Evolutionary conservation across 208 protist genomes (phyloP).

Genomic region (Acanthamoeba sp.): DNA sequence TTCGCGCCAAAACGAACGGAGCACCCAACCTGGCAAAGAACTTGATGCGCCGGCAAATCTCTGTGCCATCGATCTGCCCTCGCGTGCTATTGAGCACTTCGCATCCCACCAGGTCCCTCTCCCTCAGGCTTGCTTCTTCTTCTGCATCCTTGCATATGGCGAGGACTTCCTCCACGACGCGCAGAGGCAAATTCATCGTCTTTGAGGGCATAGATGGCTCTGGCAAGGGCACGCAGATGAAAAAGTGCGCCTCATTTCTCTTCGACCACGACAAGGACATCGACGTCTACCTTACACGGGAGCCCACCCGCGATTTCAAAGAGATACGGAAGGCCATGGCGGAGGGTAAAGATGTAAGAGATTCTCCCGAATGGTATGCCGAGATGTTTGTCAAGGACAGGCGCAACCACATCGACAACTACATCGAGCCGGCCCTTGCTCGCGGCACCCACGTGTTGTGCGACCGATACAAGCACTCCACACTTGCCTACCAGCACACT

Average conservation of each 20-base stretch:
- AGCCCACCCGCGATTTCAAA: conserved; percentile 60
- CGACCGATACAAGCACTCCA: conserved; percentile 59
- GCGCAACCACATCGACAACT: conserved; percentile 34
- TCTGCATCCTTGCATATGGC: not conserved
- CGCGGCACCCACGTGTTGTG: conserved; percentile 56
- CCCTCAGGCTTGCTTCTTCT: not conserved
- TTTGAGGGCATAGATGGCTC: conserved; percentile 47
- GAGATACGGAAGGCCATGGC: conserved; percentile 54
- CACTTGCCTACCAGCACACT: conserved; percentile 39
- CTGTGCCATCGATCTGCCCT: not conserved
- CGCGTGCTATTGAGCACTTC: not conserved
- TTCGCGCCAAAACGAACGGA: not conserved
- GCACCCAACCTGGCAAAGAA: not conserved
- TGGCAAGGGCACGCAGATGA: conserved; percentile 64
- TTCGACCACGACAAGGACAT: conserved; percentile 29
- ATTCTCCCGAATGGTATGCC: conserved; percentile 49
- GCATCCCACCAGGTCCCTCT: not conserved
- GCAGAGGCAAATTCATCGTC: conserved; percentile 7
- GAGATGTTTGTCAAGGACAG: conserved; percentile 41
- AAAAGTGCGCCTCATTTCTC: conserved; percentile 31
- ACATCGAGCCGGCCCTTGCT: conserved; percentile 15
- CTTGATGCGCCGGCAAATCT: not conserved
- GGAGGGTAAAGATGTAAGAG: not conserved
- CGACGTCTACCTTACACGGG: conserved; percentile 43
- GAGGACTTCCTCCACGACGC: not conserved